A percentile compares a stretch with the other conserved stretches of the same genome.
phyloP scores from a whole-genome alignment of 2,329 filamentous ascomycete species.

The Colletotrichum graminicola region DNA sequence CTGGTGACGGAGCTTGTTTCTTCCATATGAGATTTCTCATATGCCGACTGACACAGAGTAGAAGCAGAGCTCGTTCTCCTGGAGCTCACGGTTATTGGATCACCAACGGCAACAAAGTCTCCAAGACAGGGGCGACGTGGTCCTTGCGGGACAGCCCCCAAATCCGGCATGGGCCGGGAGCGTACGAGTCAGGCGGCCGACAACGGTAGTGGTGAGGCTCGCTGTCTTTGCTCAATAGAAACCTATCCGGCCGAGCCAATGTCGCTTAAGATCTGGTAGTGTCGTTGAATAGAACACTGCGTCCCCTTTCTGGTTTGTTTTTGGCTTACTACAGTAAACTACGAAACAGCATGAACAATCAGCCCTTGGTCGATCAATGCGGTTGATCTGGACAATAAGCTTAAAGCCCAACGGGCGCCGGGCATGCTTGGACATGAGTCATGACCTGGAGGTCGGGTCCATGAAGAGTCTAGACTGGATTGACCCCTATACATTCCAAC shows the following conservation, averaged over 20 bases:
- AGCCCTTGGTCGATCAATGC: not conserved
- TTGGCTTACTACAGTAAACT: not conserved
- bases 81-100: not conserved
- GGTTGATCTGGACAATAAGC: not conserved
- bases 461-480: not conserved
- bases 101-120: not conserved
- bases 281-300: too few relatives aligned
- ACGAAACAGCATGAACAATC: too few relatives aligned
- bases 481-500: not conserved
- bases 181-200: constrained; percentile 3
- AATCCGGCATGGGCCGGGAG: not conserved
- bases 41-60: not conserved
- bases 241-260: too few relatives aligned
- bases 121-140: not conserved
- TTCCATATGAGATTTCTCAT: not conserved
- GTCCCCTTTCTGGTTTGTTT: not conserved
- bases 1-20: rapidly evolving
- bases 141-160: not conserved
- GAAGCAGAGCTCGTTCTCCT: not conserved
- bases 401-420: not conserved
- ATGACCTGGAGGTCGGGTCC: not conserved
- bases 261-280: not conserved
- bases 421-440: not conserved
- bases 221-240: not conserved
- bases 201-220: too few relatives aligned